These are phyloP conservation scores for Torulaspora maleeae DNA, from an alignment of 805 yeast genomes.

Conservation along the genomic window DNA sequence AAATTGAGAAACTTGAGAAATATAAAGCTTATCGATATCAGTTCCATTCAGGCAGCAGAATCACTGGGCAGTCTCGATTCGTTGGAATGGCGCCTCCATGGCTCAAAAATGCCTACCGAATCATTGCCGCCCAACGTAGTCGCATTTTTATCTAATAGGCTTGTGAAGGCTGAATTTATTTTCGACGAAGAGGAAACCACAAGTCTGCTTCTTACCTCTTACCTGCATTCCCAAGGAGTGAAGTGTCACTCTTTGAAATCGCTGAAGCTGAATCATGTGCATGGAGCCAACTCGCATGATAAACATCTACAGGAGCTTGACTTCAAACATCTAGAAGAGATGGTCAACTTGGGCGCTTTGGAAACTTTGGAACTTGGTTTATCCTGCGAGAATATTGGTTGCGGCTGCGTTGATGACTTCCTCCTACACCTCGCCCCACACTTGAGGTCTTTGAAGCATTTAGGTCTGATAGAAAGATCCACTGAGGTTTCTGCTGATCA, in stretches of 20 bases:
- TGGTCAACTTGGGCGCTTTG: conserved; percentile 33
- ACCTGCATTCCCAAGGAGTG: conserved; percentile 12
- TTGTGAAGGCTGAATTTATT: conserved; percentile 25
- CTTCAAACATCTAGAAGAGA: conserved; percentile 28
- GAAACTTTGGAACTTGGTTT: conserved; percentile 46
- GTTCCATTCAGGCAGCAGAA: conserved; percentile 9
- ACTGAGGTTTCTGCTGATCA: conserved; percentile 38
- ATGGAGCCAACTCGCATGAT: conserved; percentile 43
- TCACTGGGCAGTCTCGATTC: conserved; percentile 12
- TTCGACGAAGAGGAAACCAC: conserved; percentile 38
- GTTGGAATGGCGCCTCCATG: conserved; percentile 12
- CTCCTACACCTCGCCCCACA: conserved; percentile 37
- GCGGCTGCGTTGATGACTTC: conserved; percentile 46
- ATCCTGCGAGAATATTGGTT: conserved; percentile 48
- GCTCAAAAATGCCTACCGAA: conserved; percentile 6
- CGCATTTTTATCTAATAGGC: conserved; percentile 3
- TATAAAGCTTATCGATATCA: conserved; percentile 13
- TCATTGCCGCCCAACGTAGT: conserved; percentile 7
- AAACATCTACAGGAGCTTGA: conserved; percentile 34
- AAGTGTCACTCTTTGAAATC: conserved; percentile 26
- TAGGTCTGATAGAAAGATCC: conserved; percentile 36
- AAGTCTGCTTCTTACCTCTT: conserved; percentile 36
- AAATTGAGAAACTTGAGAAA: conserved; percentile 12
- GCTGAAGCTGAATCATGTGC: conserved; percentile 43
- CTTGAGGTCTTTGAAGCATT: conserved; percentile 21